phyloP scores from a whole-genome alignment of 2,329 filamentous ascomycete species.

The Zopfia rhizophila region DNA sequence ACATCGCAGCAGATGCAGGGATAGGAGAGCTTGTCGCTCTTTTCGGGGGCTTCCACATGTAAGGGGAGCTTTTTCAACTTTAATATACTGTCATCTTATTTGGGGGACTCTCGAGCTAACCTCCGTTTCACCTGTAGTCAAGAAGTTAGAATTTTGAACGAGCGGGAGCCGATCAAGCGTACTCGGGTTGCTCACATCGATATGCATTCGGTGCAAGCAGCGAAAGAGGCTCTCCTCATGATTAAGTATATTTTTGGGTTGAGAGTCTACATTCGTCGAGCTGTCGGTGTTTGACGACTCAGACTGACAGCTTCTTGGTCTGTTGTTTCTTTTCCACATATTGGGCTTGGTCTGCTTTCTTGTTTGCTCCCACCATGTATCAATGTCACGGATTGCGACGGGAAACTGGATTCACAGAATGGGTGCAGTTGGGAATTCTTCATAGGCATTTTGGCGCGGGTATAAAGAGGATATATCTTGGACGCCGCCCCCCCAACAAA shows the following conservation, averaged over 20 bases:
- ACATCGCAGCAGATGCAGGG: slow-evolving; percentile 37
- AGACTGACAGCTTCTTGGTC: too few relatives aligned
- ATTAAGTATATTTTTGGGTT: slow-evolving; percentile 32
- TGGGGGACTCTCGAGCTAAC: background rate
- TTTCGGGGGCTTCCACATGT: slow-evolving; percentile 33
- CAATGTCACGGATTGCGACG: too few relatives aligned
- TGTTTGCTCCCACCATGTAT: too few relatives aligned
- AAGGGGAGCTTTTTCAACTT: slow-evolving; percentile 16
- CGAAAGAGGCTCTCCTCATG: slow-evolving; percentile 24
- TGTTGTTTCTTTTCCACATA: too few relatives aligned
- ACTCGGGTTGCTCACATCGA: slow-evolving; percentile 36
- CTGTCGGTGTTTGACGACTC: slow-evolving; percentile 10
- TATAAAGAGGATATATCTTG: too few relatives aligned
- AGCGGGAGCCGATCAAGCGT: slow-evolving; percentile 29
- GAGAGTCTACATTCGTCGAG: slow-evolving; percentile 21
- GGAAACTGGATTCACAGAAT: too few relatives aligned
- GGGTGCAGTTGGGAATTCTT: too few relatives aligned
- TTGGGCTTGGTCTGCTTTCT: too few relatives aligned
- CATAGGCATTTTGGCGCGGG: too few relatives aligned
- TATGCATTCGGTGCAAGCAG: slow-evolving; percentile 26
- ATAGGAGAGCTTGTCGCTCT: slow-evolving; percentile 25
- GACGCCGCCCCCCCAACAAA: too few relatives aligned
- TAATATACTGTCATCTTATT: background rate
- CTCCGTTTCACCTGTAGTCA: slow-evolving; percentile 20
- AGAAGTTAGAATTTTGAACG: slow-evolving; percentile 26